Conservation (phyloP, 2,329 filamentous ascomycete genomes). For the Sporothrix inflata region DNA sequence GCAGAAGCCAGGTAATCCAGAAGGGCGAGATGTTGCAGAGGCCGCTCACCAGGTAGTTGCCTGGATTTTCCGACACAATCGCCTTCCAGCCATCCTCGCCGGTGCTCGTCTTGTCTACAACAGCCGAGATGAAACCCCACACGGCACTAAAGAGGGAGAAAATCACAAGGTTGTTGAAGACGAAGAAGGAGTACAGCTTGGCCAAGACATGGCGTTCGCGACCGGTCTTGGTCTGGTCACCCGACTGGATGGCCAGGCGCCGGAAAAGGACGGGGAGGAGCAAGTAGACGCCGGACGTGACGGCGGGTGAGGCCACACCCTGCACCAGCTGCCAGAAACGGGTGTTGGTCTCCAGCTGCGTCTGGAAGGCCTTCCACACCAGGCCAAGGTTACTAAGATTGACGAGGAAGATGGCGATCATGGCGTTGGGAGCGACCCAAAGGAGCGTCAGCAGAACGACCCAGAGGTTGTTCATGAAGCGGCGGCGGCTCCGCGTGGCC, state of each 20-base stretch:
- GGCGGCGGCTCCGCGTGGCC: constrained; percentile 69
- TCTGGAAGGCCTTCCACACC: constrained; percentile 77
- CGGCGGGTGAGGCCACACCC: constrained; percentile 84
- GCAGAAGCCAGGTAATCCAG: constrained; percentile 92
- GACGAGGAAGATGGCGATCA: constrained; percentile 92
- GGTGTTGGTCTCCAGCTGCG: constrained; percentile 63
- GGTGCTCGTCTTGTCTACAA: constrained; percentile 61
- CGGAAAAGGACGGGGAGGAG: constrained; percentile 90
- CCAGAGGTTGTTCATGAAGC: constrained; percentile 83
- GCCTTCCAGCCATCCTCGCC: constrained; percentile 69
- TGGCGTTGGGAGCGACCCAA: constrained; percentile 89
- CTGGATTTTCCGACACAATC: constrained; percentile 66
- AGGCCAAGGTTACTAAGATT: constrained; percentile 79
- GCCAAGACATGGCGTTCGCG: constrained; percentile 88
- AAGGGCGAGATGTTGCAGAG: constrained; percentile 84
- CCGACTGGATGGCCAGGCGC: constrained; percentile 77
- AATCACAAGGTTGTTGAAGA: constrained; percentile 94
- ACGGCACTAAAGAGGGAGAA: constrained; percentile 89
- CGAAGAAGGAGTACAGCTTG: constrained; percentile 93
- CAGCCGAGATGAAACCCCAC: constrained; percentile 71
- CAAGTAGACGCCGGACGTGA: constrained; percentile 86
- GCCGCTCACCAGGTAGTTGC: constrained; percentile 63
- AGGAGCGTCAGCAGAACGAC: constrained; percentile 76
- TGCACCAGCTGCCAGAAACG: constrained; percentile 84
- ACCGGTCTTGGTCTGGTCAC: constrained; percentile 89